Conservation (phyloP, 768 basidiomycete species). For the Boletus insuetus region DNA sequence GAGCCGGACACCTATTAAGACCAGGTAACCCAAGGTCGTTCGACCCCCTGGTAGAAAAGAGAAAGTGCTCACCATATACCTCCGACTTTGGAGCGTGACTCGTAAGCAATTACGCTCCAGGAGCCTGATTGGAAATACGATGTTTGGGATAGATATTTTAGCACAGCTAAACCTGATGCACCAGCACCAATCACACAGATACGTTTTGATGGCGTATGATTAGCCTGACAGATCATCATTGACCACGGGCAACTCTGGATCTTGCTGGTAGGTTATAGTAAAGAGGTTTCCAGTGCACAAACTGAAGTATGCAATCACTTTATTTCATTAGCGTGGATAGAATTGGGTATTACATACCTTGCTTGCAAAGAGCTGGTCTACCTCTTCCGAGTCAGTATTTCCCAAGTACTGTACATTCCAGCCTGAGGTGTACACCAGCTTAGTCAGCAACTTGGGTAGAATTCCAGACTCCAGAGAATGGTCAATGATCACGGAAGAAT, state of each 20-base stretch:
- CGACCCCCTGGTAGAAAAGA: not conserved
- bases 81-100: slow-evolving; percentile 63
- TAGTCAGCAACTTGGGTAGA: not conserved
- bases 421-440: not conserved
- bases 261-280: not conserved
- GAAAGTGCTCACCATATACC: slow-evolving; percentile 64
- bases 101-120: slow-evolving; percentile 68
- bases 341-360: not conserved
- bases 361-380: not conserved
- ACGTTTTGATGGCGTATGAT: slow-evolving; percentile 25
- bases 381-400: too few relatives aligned
- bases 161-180: slow-evolving; percentile 66
- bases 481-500: too few relatives aligned
- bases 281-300: not conserved
- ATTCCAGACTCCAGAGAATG: too few relatives aligned
- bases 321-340: not conserved
- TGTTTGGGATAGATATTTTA: slow-evolving; percentile 63
- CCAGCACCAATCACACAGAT: slow-evolving; percentile 79
- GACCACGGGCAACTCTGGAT: not conserved
- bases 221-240: slow-evolving; percentile 5
- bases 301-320: not conserved
- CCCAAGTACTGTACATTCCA: too few relatives aligned
- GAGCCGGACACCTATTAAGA: slow-evolving; percentile 51
- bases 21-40: not conserved
- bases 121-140: slow-evolving; percentile 50